Conservation (phyloP, 2,329 filamentous ascomycete species). For the Grosmannia serpens region DNA sequence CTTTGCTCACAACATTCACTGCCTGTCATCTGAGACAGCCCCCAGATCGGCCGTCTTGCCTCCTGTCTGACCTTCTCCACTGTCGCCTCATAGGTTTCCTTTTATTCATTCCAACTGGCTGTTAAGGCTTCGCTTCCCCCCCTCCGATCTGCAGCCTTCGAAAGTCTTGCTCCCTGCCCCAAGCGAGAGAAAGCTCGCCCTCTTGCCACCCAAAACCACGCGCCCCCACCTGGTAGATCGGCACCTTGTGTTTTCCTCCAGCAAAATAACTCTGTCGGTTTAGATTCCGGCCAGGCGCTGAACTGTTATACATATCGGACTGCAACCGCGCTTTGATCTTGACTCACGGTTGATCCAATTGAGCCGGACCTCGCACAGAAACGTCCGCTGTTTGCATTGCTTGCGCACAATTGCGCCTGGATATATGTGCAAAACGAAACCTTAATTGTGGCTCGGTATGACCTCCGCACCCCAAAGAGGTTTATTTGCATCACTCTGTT, state of each 20-base stretch:
- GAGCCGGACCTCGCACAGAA: neutral
- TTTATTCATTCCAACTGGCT: neutral
- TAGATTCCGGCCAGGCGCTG: neutral
- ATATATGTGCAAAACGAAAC: constrained; percentile 8
- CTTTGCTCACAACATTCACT: neutral
- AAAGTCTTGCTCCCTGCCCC: neutral
- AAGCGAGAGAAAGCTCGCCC: neutral
- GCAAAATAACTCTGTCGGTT: neutral
- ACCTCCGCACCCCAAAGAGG: constrained; percentile 4
- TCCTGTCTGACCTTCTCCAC: constrained; percentile 3
- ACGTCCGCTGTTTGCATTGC: neutral
- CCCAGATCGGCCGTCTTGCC: neutral
- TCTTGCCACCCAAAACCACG: neutral
- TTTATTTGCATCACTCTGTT: neutral
- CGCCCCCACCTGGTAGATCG: neutral
- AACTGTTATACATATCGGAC: neutral
- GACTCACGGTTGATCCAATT: neutral
- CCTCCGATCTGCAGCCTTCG: neutral
- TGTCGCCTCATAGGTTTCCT: neutral
- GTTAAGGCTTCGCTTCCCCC: neutral
- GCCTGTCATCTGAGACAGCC: constrained; percentile 5
- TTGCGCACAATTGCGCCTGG: neutral
- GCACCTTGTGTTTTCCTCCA: neutral
- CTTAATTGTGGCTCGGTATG: constrained; percentile 9
- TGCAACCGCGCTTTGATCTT: neutral